A percentile compares a stretch with the other conserved stretches of the same genome.
These are phyloP conservation scores for Scheffersomyces ergatensis DNA, from an alignment of 805 yeast genomes.

Conservation along the genomic window DNA sequence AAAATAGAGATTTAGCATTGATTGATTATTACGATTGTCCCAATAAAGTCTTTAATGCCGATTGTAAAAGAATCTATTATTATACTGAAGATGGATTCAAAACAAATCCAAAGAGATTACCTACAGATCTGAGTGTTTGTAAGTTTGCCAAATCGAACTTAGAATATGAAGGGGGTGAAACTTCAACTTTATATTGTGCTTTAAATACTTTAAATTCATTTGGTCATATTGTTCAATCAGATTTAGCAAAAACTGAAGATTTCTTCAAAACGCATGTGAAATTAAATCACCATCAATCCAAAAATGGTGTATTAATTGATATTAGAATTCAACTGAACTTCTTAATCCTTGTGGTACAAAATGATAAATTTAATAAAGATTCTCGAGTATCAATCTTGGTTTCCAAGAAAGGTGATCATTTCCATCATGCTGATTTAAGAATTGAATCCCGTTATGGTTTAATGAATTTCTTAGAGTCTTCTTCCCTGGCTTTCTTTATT, in stretches of 20 bases:
- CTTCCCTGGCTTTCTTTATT: conserved; percentile 33
- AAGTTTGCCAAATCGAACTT: conserved; percentile 28
- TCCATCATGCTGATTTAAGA: conserved; percentile 39
- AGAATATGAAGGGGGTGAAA: conserved; percentile 13
- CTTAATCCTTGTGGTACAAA: conserved; percentile 35
- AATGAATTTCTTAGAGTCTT: conserved; percentile 35
- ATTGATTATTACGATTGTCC: conserved; percentile 29
- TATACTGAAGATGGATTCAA: conserved; percentile 46
- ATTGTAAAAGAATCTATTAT: conserved; percentile 26
- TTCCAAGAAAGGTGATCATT: conserved; percentile 45
- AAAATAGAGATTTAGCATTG: conserved; percentile 30
- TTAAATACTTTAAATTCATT: conserved; percentile 33
- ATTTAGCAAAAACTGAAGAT: conserved; percentile 40
- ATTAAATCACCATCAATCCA: conserved; percentile 22
- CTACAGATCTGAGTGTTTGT: conserved; percentile 24
- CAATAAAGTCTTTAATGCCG: conserved; percentile 10
- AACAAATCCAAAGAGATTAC: conserved; percentile 30
- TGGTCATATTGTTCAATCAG: conserved; percentile 37
- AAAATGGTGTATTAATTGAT: conserved; percentile 28
- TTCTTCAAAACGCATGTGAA: conserved; percentile 36
- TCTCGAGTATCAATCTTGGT: conserved; percentile 40
- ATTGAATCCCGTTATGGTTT: conserved; percentile 34
- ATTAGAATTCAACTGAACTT: conserved; percentile 40
- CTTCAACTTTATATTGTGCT: conserved; percentile 31
- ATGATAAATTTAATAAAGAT: conserved; percentile 40